These are phyloP conservation scores for Hypoxylon rickii DNA, from an alignment of 495 filamentous ascomycete genomes.

Conservation along the genomic window DNA sequence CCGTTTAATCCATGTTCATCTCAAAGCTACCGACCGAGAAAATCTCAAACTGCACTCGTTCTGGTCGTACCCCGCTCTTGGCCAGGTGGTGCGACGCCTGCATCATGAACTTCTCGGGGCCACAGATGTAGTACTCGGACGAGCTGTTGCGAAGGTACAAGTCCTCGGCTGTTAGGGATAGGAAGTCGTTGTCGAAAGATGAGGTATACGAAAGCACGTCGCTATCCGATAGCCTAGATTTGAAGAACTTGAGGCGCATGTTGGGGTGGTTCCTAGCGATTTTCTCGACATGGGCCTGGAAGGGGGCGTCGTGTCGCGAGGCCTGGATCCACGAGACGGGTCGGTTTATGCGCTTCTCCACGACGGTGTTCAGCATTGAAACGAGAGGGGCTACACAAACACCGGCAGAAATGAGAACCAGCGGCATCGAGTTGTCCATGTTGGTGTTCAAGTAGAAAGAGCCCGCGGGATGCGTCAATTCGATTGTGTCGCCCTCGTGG, in stretches of 20 bases:
- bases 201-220: slow-evolving; percentile 50
- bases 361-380: slow-evolving; percentile 65
- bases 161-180: slow-evolving; percentile 49
- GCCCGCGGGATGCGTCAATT: slow-evolving; percentile 70
- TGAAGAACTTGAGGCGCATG: slow-evolving; percentile 48
- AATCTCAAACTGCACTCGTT: slow-evolving; percentile 61
- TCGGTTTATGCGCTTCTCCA: slow-evolving; percentile 42
- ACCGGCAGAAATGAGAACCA: slow-evolving; percentile 71
- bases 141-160: slow-evolving; percentile 56
- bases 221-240: slow-evolving; percentile 41
- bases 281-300: slow-evolving; percentile 55
- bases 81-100: slow-evolving; percentile 50
- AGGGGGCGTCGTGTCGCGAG: slow-evolving; percentile 57
- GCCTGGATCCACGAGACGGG: slow-evolving; percentile 71
- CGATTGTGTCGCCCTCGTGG: slow-evolving; percentile 62
- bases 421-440: slow-evolving; percentile 49
- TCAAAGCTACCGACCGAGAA: slow-evolving; percentile 60
- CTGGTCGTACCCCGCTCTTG: slow-evolving; percentile 49
- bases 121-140: slow-evolving; percentile 70
- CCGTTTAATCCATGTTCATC: slow-evolving; percentile 22
- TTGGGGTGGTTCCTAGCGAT: slow-evolving; percentile 49
- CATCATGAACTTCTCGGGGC: slow-evolving; percentile 63
- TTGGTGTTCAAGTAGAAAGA: slow-evolving; percentile 64
- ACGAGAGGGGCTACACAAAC: slow-evolving; percentile 70
- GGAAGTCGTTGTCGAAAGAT: slow-evolving; percentile 61